Base-by-base conservation (phyloP, 306 rosid species). In the Delonix regia region DNA sequence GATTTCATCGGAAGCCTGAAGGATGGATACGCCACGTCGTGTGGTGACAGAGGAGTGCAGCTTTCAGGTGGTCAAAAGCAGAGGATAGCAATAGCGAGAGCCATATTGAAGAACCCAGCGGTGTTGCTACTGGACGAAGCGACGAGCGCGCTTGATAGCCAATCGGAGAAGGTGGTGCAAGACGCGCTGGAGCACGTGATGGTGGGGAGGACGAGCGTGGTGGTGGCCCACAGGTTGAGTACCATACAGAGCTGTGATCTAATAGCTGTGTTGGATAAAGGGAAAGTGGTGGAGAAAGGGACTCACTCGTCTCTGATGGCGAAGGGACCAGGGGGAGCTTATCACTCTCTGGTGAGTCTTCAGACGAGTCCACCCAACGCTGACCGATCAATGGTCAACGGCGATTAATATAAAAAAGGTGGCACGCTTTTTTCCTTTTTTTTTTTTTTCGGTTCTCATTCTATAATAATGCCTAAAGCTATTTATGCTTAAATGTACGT, bases 31-130 rank as follows among this genome's bases (percentile, higher is more conserved):
- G 77, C 74, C 10, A 89, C 91, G 1, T 56, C 49, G 36, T 85
- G 90, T 44, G 93, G 91, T 21, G 82, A 79, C 18, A 77, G 77
- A 56, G 89, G 91, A 4, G 42, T 85, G 8, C 88, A 83, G 42
- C 84, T 89, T 3, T 85, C 88, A 0, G 91, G 93, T 5, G 93
- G 93, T 30, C 91, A 89, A 49, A 89, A 89, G 80, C 89, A 90
- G 5, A 78, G 90, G 16, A 85, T 87, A 28, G 94, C 92, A 48
- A 82, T 90, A 61, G 94, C 92, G 0, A 78, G 90, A 18, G 94
- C 92, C 1, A 80, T 86, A 52, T 6, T 84, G 73, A 90, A 74
- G 33, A 84, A 88, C 55, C 91, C 91, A 0, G 21, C 56, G 9
- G 61, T 89, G 39, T 78, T 89, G 79, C 52, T 87, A 0, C 38